Conservation (phyloP, 768 basidiomycete species). For the Candolleomyces eurysporus region DNA sequence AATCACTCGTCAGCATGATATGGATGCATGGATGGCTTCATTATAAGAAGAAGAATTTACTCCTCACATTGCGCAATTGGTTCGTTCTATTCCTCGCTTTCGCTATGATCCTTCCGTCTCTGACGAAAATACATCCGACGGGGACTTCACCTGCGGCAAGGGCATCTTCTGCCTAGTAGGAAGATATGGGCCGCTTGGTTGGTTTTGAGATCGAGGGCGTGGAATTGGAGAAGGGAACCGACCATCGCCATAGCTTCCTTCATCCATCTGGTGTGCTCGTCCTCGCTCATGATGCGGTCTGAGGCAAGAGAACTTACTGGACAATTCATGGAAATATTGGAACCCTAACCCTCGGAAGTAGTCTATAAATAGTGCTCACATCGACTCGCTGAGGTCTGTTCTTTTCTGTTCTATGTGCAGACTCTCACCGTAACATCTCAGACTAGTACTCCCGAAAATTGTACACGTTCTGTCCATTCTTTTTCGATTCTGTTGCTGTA, state of each 20-base stretch:
- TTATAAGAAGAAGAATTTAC: conserved; percentile 4
- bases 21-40: neutral
- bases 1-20: neutral
- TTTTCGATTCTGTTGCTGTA: too few relatives aligned
- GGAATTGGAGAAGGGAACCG: conserved; percentile 15
- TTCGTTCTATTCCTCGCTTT: conserved; percentile 92
- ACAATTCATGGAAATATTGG: too few relatives aligned
- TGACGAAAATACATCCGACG: conserved; percentile 94
- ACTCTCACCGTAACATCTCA: too few relatives aligned
- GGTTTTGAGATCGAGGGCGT: conserved; percentile 1
- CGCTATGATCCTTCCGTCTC: conserved; percentile 74
- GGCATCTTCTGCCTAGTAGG: conserved; percentile 76
- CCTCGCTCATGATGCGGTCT: conserved; percentile 3
- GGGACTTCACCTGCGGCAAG: conserved; percentile 85
- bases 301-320: too few relatives aligned
- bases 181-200: neutral
- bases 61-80: conserved; percentile 81
- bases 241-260: conserved; percentile 81
- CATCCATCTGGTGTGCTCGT: conserved; percentile 69
- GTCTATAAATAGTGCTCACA: too few relatives aligned
- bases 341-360: too few relatives aligned
- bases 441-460: too few relatives aligned
- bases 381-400: too few relatives aligned
- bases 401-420: too few relatives aligned
- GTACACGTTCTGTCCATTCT: too few relatives aligned